These are phyloP conservation scores for Debaryomyces fabryi DNA, from an alignment of 1,139 yeast genomes.

Conservation along the genomic window DNA sequence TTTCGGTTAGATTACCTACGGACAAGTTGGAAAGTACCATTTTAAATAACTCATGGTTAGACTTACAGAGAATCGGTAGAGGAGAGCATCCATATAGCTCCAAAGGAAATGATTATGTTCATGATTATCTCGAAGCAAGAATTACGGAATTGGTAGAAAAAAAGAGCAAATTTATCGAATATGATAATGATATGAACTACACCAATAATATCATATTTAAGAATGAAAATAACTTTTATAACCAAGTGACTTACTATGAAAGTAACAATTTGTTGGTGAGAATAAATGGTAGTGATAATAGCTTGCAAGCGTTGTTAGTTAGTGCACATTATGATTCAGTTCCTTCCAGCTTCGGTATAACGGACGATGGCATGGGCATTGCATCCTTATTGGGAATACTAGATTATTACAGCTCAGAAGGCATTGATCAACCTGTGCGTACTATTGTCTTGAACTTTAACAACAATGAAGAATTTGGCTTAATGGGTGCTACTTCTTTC, in stretches of 20 bases:
- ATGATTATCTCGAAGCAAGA: constrained; percentile 59
- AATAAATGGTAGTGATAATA: constrained; percentile 60
- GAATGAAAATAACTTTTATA: constrained; percentile 42
- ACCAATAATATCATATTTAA: constrained; percentile 47
- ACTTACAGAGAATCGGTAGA: constrained; percentile 66
- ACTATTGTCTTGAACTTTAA: constrained; percentile 83
- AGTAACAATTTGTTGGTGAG: constrained; percentile 77
- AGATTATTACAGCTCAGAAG: constrained; percentile 44
- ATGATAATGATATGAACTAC: constrained; percentile 52
- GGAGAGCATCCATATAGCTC: constrained; percentile 80
- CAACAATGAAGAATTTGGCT: constrained; percentile 88
- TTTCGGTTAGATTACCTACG: constrained; percentile 44
- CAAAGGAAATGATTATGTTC: constrained; percentile 73
- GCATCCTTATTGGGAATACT: constrained; percentile 78
- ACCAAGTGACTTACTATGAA: constrained; percentile 68
- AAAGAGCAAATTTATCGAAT: constrained; percentile 40
- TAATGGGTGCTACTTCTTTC: constrained; percentile 80
- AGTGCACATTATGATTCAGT: constrained; percentile 93
- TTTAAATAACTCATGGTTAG: constrained; percentile 60
- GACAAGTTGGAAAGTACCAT: constrained; percentile 39
- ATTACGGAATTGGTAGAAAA: constrained; percentile 36
- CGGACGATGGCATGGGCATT: constrained; percentile 94
- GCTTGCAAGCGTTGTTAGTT: constrained; percentile 66
- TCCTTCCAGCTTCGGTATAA: constrained; percentile 83
- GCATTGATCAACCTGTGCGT: constrained; percentile 59